These are phyloP conservation scores for Neurospora tetrasperma DNA, from an alignment of 495 filamentous ascomycete species.

Conservation along the genomic window DNA sequence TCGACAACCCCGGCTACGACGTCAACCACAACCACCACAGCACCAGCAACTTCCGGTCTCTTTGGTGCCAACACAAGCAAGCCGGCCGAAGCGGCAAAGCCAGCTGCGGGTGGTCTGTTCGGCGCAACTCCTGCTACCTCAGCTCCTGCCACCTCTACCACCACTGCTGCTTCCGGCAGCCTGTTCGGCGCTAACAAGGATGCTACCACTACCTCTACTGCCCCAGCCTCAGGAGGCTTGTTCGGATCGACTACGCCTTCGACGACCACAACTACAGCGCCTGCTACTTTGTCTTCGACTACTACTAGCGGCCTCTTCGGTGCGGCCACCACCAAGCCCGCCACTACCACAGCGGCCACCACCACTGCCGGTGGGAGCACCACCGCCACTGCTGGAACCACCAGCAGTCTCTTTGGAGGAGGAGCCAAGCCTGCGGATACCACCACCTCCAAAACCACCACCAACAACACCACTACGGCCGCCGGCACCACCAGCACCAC, in stretches of 20 bases:
- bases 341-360: conserved; percentile 4
- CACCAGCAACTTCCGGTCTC: conserved; percentile 2
- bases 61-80: conserved; percentile 19
- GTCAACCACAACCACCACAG: conserved; percentile 4
- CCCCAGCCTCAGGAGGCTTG: background rate
- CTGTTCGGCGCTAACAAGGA: conserved; percentile 4
- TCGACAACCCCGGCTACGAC: conserved; percentile 15
- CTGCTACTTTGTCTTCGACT: background rate
- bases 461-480: background rate
- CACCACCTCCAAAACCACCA: conserved; percentile 9
- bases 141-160: background rate
- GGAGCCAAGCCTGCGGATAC: conserved; percentile 16
- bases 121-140: background rate
- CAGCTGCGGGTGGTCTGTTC: background rate
- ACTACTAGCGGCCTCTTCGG: conserved; percentile 11
- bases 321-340: conserved; percentile 9
- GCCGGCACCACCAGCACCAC: conserved; percentile 16
- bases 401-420: conserved; percentile 23
- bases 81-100: conserved; percentile 5
- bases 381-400: conserved; percentile 3
- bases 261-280: conserved; percentile 10
- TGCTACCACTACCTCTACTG: background rate
- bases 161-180: background rate
- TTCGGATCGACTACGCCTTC: conserved; percentile 6
- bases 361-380: conserved; percentile 1